Evolutionary conservation across 768 basidiomycete species (phyloP), one percentile per base, ranked within the genome.

Genomic region (Boletus rubescentipes): DNA sequence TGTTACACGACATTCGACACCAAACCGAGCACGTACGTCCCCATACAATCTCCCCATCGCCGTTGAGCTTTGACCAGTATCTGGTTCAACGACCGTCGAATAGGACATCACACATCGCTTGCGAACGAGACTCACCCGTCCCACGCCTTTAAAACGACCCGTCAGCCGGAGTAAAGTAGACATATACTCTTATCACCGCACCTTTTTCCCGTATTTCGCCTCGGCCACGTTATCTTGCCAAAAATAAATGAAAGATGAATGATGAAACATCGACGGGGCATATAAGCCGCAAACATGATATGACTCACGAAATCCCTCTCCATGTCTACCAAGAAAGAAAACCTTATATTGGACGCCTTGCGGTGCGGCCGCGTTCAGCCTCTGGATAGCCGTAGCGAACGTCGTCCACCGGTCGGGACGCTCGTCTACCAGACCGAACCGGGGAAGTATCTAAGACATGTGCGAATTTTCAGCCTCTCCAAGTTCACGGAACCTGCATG

Each of bases 171-270:
- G 34, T 2, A 52, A 34, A 43, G 18, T 23, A 20, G 36, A 12
- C 14, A 21, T 5, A 4, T n/a, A n/a, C n/a, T n/a, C n/a, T n/a
- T n/a, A n/a, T n/a, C n/a, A n/a, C n/a, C 51, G 21, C 49, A 74
- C 77, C 57, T 64, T 18, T 2, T 75, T 78, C 2, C 86, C 86
- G 60, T 89, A 88, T 61, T 87, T 51, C 9, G 8, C 26, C 58
- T 83, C 79, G 0, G 76, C 87, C 2, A 85, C 76, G 55, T 91
- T 91, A 70, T 91, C 86, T 88, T 34, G 26, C 3, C 6, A n/a
- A 53, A 46, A 21, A 29, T 1, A n/a, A 26, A 6, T 4, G 26
- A 26, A 26, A 26, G 26, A 6, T 4, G 26, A 3, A 26, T 26
- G 3, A 26, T 26, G 26, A 26, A 26, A 26, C 26, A 26, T 26